Conservation (phyloP, 306 rosid genomes). For the Glycine latifolia region DNA sequence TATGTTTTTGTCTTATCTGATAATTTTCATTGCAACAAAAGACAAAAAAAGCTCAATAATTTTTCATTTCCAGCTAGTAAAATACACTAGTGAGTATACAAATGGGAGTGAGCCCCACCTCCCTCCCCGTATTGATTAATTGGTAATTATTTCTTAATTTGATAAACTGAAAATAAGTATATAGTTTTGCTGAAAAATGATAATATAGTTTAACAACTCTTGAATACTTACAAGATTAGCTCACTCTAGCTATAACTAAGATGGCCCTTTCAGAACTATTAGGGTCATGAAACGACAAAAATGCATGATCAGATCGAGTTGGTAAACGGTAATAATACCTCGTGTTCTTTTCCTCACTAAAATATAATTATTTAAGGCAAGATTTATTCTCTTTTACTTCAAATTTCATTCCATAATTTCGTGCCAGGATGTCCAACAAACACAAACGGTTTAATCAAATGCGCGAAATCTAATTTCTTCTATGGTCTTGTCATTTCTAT, state of each 20-base stretch:
- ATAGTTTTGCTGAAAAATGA: neutral
- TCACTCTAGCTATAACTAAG: constrained; percentile 29
- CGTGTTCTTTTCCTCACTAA: constrained; percentile 38
- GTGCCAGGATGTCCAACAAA: constrained; percentile 61
- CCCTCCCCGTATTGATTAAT: constrained; percentile 41
- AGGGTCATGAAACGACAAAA: constrained; percentile 53
- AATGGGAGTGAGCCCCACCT: neutral
- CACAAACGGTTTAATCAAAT: constrained; percentile 44
- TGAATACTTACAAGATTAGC: constrained; percentile 45
- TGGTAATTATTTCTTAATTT: constrained; percentile 24
- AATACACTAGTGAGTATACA: neutral
- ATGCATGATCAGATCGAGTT: constrained; percentile 60
- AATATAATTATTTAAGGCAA: constrained; percentile 11
- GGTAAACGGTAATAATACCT: constrained; percentile 46
- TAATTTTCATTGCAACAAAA: constrained; percentile 42
- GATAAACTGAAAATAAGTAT: constrained; percentile 35
- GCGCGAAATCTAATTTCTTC: constrained; percentile 60
- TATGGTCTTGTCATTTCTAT: constrained; percentile 57
- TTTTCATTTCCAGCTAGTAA: constrained; percentile 26
- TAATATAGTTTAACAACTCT: constrained; percentile 14
- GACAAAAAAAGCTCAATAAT: constrained; percentile 48
- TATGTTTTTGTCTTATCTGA: constrained; percentile 39
- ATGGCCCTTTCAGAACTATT: constrained; percentile 44
- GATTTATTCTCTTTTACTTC: constrained; percentile 40
- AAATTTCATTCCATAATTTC: constrained; percentile 52